Evolutionary conservation across 2,329 filamentous ascomycete genomes (phyloP).

Genomic region (Paraphoma sp.): DNA sequence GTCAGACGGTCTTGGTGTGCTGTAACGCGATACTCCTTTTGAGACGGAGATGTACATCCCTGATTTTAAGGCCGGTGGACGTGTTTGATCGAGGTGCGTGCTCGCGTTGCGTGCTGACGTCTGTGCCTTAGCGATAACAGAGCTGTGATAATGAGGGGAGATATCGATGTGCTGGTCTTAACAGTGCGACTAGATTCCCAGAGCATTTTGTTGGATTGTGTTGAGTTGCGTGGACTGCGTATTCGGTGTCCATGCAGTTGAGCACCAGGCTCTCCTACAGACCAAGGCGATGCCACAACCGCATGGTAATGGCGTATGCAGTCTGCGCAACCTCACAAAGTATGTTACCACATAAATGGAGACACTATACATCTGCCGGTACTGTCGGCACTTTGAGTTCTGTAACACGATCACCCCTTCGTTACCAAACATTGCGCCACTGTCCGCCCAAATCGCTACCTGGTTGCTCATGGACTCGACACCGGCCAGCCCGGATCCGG

Average conservation of each 20-base stretch:
- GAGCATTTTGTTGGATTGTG: slow-evolving; percentile 2
- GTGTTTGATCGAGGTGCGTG: slow-evolving; percentile 3
- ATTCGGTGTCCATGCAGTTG: neutral
- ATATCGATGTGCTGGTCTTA: slow-evolving; percentile 11
- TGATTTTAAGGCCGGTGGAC: slow-evolving; percentile 2
- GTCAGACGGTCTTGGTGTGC: neutral
- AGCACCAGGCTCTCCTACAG: too few relatives aligned
- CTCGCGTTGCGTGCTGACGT: slow-evolving; percentile 16
- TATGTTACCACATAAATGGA: neutral
- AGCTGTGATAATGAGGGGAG: slow-evolving; percentile 7
- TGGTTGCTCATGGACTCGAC: neutral
- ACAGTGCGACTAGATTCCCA: slow-evolving; percentile 2
- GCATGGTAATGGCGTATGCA: too few relatives aligned
- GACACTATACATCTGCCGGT: slow-evolving; percentile 2
- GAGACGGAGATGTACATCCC: slow-evolving; percentile 1
- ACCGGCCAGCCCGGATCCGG: neutral
- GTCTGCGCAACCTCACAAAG: too few relatives aligned
- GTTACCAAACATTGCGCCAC: slow-evolving; percentile 12
- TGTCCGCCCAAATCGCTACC: neutral
- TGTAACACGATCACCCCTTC: slow-evolving; percentile 7
- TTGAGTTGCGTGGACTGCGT: neutral
- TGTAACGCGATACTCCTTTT: slow-evolving; percentile 2
- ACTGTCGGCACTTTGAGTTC: slow-evolving; percentile 8
- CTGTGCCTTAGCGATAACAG: slow-evolving; percentile 9
- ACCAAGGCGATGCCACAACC: too few relatives aligned